Percentiles rank a stretch among this genome's conserved stretches.
Conservation (phyloP, 2,329 filamentous ascomycete genomes). For the Sporothrix phasma region DNA sequence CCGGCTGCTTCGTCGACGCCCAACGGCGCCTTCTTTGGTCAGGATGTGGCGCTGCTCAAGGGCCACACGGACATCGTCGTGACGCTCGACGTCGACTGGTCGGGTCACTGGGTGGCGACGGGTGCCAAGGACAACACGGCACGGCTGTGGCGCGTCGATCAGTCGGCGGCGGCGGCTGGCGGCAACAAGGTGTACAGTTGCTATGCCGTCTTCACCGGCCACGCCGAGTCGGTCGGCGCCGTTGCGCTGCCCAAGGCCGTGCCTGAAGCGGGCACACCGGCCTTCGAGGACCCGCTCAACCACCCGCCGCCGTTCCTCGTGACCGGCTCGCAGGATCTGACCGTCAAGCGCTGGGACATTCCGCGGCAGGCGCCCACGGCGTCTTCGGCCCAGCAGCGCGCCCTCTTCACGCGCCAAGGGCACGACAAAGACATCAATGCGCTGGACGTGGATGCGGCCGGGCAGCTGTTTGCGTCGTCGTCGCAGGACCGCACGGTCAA, state of each 20-base stretch:
- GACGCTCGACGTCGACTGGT: slow-evolving; percentile 90
- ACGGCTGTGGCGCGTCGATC: slow-evolving; percentile 79
- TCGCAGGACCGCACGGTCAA: slow-evolving; percentile 96
- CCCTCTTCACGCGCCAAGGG: slow-evolving; percentile 84
- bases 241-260: slow-evolving; percentile 67
- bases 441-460: slow-evolving; percentile 65
- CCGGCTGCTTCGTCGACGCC: slow-evolving; percentile 18
- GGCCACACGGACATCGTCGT: slow-evolving; percentile 96
- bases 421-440: slow-evolving; percentile 99
- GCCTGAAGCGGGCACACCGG: slow-evolving; percentile 59
- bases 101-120: slow-evolving; percentile 90
- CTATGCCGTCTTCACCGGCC: slow-evolving; percentile 61
- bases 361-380: slow-evolving; percentile 40
- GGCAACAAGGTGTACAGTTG: slow-evolving; percentile 53
- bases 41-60: slow-evolving; percentile 74
- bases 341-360: slow-evolving; percentile 88
- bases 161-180: slow-evolving; percentile 22
- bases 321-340: slow-evolving; percentile 91
- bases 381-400: slow-evolving; percentile 39
- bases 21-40: slow-evolving; percentile 62
- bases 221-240: slow-evolving; percentile 87
- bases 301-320: slow-evolving; percentile 77
- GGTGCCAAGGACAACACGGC: slow-evolving; percentile 96
- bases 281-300: slow-evolving; percentile 61
- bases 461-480: slow-evolving; percentile 82